Evolutionary conservation across 2,329 filamentous ascomycete genomes (phyloP), one percentile per base, ranked within the genome.

Genomic region (Colletotrichum tabaci): DNA sequence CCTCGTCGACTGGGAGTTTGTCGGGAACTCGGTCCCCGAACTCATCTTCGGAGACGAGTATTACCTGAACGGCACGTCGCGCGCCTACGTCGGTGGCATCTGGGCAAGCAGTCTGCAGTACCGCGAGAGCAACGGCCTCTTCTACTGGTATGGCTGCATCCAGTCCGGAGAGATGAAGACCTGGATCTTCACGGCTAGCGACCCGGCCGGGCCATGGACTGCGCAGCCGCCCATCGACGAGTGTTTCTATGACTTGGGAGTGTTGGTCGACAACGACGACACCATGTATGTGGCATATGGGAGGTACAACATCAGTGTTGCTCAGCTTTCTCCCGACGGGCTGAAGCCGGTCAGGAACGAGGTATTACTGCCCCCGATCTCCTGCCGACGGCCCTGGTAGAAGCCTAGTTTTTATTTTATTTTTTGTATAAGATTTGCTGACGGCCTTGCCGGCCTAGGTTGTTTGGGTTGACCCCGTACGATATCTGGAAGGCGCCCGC

Each of bases 41-140:
- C 76, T 82, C 3, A 66, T 83, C 66, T 88, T 84, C 76, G 82
- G 82, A n/a, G 73, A 79, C 26, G 80, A 80, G 16, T 88, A 88
- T 77, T 79, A 86, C 75, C 76, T 89, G 44, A 79, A 79, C 16
- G 80, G 79, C 58, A 80, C 80, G 9, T 79, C 79, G 7, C 77
- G 80, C 3, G 86, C 86, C 0, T 89, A 89, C 72, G 82, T 86
- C 7, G 81, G 84, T 58, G 88, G 88, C 4, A 88, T 86, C 38
- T 89, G 86, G 85, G 88, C 88, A 0, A 87, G 84, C 3, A 85
- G 84, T 0, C 78, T 89, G 42, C 72, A 73, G 4, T 75, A 75
- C 46, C 71, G 74, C 4, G 66, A 73, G 56, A 71, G 68, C 30
- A 72, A 74, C 30, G 73, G 67, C 8, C 40, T 68, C 2, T 75